Conservation (phyloP, 306 rosid genomes). For the Glycine latifolia region DNA sequence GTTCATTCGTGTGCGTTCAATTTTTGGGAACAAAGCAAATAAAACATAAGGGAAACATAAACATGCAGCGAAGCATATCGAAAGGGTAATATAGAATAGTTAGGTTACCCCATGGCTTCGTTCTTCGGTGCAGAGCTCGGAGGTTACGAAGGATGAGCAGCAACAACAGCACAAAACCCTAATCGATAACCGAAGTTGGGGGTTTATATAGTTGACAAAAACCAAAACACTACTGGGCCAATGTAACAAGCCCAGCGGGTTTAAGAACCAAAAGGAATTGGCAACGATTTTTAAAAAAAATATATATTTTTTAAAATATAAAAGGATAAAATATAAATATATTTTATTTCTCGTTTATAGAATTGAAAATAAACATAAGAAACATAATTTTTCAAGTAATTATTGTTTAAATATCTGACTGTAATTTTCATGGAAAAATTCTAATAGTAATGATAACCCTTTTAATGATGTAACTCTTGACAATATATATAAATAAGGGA, state of each 20-base stretch:
- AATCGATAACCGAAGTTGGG: not conserved
- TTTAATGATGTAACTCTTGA: no score
- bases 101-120: slow-evolving; percentile 62
- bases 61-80: not conserved
- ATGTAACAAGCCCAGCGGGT: not conserved
- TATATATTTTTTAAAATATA: no score
- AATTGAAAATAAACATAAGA: not conserved
- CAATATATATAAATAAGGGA: no score
- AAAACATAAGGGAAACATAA: not conserved
- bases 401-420: no score
- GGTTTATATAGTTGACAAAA: slow-evolving; percentile 26
- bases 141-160: slow-evolving; percentile 19
- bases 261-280: no score
- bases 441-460: no score
- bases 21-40: not conserved
- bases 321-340: no score
- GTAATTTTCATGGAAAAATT: no score
- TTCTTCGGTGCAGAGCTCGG: slow-evolving; percentile 33
- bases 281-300: no score
- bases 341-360: no score
- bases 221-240: not conserved
- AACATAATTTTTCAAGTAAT: no score
- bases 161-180: slow-evolving; percentile 57
- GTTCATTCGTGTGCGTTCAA: not conserved
- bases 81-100: not conserved